A percentile compares a stretch with the other conserved stretches of the same genome.
These are phyloP conservation scores for Malassezia furfur DNA, from an alignment of 1,284 basidiomycete genomes.

Conservation along the genomic window DNA sequence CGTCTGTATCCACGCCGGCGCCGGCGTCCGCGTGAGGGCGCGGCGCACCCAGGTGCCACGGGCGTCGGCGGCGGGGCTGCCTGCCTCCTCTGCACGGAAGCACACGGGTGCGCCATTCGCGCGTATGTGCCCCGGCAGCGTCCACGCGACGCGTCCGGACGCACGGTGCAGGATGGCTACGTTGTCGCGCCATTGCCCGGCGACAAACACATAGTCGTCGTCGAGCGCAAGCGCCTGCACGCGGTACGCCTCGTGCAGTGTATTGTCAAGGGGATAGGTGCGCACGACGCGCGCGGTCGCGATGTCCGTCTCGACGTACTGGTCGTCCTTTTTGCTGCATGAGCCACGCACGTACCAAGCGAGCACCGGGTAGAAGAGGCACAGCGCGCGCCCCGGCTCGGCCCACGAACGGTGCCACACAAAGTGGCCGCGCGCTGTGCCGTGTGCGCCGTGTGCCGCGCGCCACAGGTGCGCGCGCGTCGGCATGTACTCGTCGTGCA, in stretches of 20 bases:
- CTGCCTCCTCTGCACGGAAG: no score
- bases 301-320: slow-evolving; percentile 23
- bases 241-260: slow-evolving; percentile 20
- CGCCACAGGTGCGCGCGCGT: slow-evolving; percentile 32
- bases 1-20: slow-evolving; percentile 7
- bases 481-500: slow-evolving; percentile 19
- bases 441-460: slow-evolving; percentile 20
- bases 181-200: slow-evolving; percentile 21
- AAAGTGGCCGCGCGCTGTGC: slow-evolving; percentile 27
- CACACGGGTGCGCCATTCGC: slow-evolving; percentile 8
- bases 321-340: slow-evolving; percentile 20
- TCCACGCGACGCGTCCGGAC: slow-evolving; percentile 21
- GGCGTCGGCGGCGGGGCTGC: background rate
- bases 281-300: slow-evolving; percentile 1
- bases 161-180: slow-evolving; percentile 24
- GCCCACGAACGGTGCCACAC: slow-evolving; percentile 17
- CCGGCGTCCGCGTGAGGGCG: no score
- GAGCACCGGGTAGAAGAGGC: slow-evolving; percentile 29
- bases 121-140: slow-evolving; percentile 23
- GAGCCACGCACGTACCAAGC: background rate
- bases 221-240: slow-evolving; percentile 38
- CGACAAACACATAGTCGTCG: slow-evolving; percentile 32
- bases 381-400: slow-evolving; percentile 24
- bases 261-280: slow-evolving; percentile 1
- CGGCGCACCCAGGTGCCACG: background rate